These are phyloP conservation scores for Rhodamnia argentea DNA, from an alignment of 345 rosid genomes.

Conservation along the genomic window DNA sequence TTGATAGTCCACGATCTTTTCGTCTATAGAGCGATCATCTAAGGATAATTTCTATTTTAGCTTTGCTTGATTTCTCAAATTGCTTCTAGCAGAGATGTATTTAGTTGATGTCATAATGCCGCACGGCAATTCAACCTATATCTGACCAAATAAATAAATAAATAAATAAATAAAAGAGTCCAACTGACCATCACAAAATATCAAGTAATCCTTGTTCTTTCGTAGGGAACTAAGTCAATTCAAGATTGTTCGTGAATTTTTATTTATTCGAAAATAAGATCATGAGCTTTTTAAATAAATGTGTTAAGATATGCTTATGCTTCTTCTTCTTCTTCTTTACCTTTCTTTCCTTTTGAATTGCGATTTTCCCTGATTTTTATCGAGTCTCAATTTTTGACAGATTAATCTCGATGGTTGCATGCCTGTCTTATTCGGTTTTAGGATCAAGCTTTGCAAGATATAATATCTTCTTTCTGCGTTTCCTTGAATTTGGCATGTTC, in stretches of 20 bases:
- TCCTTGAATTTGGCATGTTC: background rate
- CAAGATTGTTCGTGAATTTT: background rate
- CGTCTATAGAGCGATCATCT: background rate
- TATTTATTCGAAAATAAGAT: background rate
- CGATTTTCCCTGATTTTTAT: background rate
- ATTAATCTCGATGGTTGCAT: background rate
- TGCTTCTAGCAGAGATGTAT: background rate
- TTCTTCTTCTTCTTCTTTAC: background rate
- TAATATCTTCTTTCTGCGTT: background rate
- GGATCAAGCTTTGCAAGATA: background rate
- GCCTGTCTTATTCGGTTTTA: background rate
- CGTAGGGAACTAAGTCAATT: background rate
- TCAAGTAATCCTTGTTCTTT: background rate
- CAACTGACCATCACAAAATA: background rate
- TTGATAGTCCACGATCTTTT: background rate
- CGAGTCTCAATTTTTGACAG: background rate
- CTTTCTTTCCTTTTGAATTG: background rate
- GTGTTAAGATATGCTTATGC: background rate
- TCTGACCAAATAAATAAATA: too few relatives aligned
- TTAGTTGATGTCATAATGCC: rapidly evolving
- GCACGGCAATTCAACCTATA: background rate
- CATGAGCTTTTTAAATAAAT: background rate
- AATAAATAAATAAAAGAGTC: too few relatives aligned
- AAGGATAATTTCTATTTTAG: background rate
- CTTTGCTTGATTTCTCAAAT: background rate